phyloP scores from a whole-genome alignment of 805 yeast genomes.

The Pichia sporocuriosa region DNA sequence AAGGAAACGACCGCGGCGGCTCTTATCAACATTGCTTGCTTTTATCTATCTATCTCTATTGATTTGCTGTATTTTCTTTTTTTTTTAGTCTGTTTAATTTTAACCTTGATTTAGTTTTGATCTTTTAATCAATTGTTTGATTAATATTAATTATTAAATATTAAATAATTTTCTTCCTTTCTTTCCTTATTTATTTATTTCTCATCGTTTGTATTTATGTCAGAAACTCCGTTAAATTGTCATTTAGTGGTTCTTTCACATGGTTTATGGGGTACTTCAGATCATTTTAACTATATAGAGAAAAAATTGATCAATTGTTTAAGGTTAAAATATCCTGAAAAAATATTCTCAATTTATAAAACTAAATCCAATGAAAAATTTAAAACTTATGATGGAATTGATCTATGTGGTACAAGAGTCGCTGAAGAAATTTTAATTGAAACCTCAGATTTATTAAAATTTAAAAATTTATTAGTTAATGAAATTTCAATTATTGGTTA shows the following conservation, averaged over 20 bases:
- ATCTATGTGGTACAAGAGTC: constrained; percentile 72
- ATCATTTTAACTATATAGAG: constrained; percentile 59
- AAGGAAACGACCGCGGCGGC: too few relatives aligned
- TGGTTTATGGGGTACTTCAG: constrained; percentile 70
- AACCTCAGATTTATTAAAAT: constrained; percentile 21
- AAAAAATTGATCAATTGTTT: constrained; percentile 26
- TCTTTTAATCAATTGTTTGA: too few relatives aligned
- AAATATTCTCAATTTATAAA: constrained; percentile 36
- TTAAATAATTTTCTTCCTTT: too few relatives aligned
- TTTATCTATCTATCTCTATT: too few relatives aligned
- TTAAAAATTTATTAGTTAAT: constrained; percentile 34
- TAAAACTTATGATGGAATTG: constrained; percentile 81
- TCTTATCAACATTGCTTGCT: too few relatives aligned
- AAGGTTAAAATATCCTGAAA: constrained; percentile 18
- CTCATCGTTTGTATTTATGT: too few relatives aligned
- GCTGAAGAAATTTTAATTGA: constrained; percentile 54
- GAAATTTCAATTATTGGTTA: constrained; percentile 78
- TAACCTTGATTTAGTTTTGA: too few relatives aligned
- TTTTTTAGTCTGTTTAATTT: too few relatives aligned
- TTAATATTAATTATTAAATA: too few relatives aligned
- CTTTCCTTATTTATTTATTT: too few relatives aligned
- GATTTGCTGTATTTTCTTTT: too few relatives aligned
- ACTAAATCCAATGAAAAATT: constrained; percentile 63
- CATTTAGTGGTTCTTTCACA: constrained; percentile 56
- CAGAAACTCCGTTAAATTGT: too few relatives aligned